Conservation (phyloP, 2,329 filamentous ascomycete genomes). For the Nemania serpens region DNA sequence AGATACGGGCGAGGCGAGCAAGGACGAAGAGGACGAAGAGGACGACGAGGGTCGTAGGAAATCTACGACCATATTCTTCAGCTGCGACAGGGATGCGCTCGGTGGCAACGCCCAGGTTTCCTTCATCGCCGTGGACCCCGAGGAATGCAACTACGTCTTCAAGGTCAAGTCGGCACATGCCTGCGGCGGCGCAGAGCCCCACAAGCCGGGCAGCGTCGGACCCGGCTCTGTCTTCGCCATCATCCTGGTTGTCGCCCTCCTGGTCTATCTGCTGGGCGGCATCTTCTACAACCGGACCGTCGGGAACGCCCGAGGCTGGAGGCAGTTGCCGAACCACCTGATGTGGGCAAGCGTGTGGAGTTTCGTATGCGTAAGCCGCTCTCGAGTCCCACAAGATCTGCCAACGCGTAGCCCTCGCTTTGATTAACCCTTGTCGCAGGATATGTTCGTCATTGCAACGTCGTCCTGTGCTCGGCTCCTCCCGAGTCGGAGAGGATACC, state of each 20-base stretch:
- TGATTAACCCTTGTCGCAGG: conserved; percentile 47
- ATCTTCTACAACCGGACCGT: conserved; percentile 96
- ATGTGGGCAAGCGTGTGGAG: conserved; percentile 88
- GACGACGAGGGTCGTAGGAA: conserved; percentile 57
- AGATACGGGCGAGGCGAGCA: neutral
- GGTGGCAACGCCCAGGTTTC: conserved; percentile 71
- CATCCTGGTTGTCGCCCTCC: conserved; percentile 75
- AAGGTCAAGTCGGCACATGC: conserved; percentile 85
- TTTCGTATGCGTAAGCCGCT: conserved; percentile 74
- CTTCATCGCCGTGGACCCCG: conserved; percentile 81
- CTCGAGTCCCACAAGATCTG: conserved; percentile 6
- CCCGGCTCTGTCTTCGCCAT: conserved; percentile 83
- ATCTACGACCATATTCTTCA: conserved; percentile 88
- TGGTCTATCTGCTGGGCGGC: conserved; percentile 90
- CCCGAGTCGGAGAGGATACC: conserved; percentile 70
- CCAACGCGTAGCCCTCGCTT: conserved; percentile 16
- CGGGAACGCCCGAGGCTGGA: conserved; percentile 91
- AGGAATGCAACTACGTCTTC: conserved; percentile 95
- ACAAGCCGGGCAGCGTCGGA: conserved; percentile 73
- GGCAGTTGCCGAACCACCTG: conserved; percentile 90
- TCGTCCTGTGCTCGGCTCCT: conserved; percentile 72
- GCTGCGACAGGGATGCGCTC: conserved; percentile 84
- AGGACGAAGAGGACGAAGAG: conserved; percentile 27
- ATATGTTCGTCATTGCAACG: conserved; percentile 69
- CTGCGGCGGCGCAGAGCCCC: conserved; percentile 70